These are phyloP conservation scores for Salix brachista DNA, from an alignment of 345 rosid genomes.

Conservation along the genomic window DNA sequence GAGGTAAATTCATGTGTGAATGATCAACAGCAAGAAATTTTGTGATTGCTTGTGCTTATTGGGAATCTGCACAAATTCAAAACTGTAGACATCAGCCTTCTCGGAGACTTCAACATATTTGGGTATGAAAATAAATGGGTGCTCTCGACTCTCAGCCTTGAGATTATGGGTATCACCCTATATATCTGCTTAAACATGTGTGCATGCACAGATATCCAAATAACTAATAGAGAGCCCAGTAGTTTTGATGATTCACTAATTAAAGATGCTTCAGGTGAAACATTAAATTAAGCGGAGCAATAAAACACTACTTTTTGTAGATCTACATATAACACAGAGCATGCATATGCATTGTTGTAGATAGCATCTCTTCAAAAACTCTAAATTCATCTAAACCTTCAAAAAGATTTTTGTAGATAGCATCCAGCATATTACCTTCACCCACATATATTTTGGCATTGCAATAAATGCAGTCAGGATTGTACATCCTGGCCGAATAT, in stretches of 20 bases:
- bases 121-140: not conserved
- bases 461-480: constrained; percentile 82
- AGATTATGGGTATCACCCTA: not conserved
- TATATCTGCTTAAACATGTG: not conserved
- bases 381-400: not conserved
- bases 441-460: constrained; percentile 89
- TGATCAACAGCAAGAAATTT: too few relatives aligned
- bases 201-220: not conserved
- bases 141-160: not conserved
- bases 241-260: not conserved
- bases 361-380: not conserved
- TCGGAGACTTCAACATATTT: not conserved
- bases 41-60: too few relatives aligned
- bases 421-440: constrained; percentile 45
- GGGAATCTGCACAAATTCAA: too few relatives aligned
- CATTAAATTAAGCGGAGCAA: not conserved
- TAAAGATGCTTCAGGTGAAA: not conserved
- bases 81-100: too few relatives aligned
- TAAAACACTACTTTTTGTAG: not conserved
- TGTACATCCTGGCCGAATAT: constrained; percentile 95
- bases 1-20: too few relatives aligned
- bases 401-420: not conserved
- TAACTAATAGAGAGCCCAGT: not conserved
- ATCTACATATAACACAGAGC: not conserved
- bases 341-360: not conserved